Evolutionary conservation across 768 basidiomycete genomes (phyloP).

Genomic region (Russula lepida): DNA sequence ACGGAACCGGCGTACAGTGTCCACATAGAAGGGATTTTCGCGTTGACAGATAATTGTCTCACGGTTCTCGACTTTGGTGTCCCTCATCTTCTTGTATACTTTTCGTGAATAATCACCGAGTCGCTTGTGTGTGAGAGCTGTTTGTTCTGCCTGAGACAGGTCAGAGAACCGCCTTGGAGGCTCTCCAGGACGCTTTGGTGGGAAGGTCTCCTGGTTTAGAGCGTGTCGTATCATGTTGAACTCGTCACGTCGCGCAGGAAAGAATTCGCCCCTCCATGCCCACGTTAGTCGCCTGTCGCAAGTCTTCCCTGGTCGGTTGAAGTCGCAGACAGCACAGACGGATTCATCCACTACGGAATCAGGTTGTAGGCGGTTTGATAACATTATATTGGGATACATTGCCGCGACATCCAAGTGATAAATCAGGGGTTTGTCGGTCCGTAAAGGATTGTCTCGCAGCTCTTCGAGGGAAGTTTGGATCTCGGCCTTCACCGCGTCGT

Average conservation of each 20-base stretch:
- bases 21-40: slow-evolving; percentile 98
- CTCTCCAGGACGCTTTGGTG: slow-evolving; percentile 63
- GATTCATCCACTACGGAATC: slow-evolving; percentile 97
- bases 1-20: slow-evolving; percentile 93
- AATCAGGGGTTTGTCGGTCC: slow-evolving; percentile 87
- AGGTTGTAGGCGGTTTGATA: slow-evolving; percentile 96
- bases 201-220: slow-evolving; percentile 89
- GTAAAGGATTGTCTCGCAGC: slow-evolving; percentile 86
- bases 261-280: slow-evolving; percentile 99
- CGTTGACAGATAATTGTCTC: slow-evolving; percentile 95
- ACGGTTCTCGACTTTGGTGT: slow-evolving; percentile 89
- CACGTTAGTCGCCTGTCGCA: slow-evolving; percentile 92
- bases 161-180: slow-evolving; percentile 78
- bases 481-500: slow-evolving; percentile 79
- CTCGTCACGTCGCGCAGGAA: slow-evolving; percentile 94
- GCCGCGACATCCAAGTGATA: slow-evolving; percentile 99
- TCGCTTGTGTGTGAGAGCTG: slow-evolving; percentile 88
- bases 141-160: slow-evolving; percentile 77
- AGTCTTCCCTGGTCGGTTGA: slow-evolving; percentile 89
- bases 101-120: slow-evolving; percentile 97
- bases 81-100: slow-evolving; percentile 97
- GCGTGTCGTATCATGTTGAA: slow-evolving; percentile 99
- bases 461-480: slow-evolving; percentile 74
- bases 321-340: slow-evolving; percentile 96
- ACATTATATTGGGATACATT: slow-evolving; percentile 99